Conservation (phyloP, 805 yeast species). For the Metschnikowia similis region DNA sequence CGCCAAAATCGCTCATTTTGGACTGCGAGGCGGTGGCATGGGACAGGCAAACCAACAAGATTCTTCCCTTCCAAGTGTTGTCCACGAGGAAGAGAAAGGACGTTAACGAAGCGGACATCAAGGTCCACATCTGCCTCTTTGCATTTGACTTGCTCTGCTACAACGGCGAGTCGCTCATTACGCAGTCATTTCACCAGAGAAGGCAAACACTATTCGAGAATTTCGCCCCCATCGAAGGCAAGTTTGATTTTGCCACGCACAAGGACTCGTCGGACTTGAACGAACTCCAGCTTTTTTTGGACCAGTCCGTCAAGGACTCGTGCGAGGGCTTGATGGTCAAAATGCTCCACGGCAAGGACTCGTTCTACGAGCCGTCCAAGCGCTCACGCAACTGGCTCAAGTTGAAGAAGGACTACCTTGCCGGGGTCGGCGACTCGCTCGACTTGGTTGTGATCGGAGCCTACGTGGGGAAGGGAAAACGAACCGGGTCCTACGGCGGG, state of each 20-base stretch:
- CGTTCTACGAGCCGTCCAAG: conserved; percentile 89
- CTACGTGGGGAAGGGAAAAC: conserved; percentile 86
- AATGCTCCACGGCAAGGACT: conserved; percentile 73
- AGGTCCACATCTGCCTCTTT: conserved; percentile 86
- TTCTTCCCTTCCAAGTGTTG: conserved; percentile 87
- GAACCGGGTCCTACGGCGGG: conserved; percentile 95
- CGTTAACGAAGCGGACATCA: conserved; percentile 81
- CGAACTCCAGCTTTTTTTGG: conserved; percentile 79
- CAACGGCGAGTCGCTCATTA: conserved; percentile 69
- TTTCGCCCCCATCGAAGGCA: conserved; percentile 63
- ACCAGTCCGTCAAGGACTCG: conserved; percentile 80
- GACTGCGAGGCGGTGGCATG: conserved; percentile 99
- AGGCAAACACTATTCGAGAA: conserved; percentile 55
- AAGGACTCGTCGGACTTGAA: conserved; percentile 65
- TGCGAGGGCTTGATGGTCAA: conserved; percentile 98
- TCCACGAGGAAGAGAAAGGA: conserved; percentile 94
- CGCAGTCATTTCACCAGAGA: conserved; percentile 65
- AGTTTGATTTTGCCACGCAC: conserved; percentile 74
- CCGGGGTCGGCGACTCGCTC: conserved; percentile 93
- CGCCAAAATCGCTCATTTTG: conserved; percentile 60
- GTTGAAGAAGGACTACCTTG: conserved; percentile 88
- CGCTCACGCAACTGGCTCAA: conserved; percentile 95
- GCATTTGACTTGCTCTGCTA: conserved; percentile 82
- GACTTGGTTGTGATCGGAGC: conserved; percentile 95
- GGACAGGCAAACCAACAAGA: conserved; percentile 74